Base-by-base conservation (phyloP, 257 asterid species). In the Perilla frutescens region DNA sequence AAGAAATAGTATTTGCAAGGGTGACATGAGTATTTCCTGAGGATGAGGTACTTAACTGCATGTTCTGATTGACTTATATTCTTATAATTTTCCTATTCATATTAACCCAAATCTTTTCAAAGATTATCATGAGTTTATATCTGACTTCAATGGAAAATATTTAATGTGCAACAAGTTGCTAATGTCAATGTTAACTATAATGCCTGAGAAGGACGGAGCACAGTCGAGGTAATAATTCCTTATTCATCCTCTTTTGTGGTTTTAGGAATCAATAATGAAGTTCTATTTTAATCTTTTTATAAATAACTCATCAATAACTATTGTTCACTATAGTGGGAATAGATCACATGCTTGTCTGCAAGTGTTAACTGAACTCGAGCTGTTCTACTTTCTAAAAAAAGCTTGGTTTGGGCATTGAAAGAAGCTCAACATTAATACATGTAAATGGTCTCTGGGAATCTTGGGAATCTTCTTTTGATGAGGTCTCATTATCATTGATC, bases 21-120 rank as follows among this genome's bases (percentile, higher is more conserved):
- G 98, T 95, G 41, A 14, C 75, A 43, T 98, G 99, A 55, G 87
- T 83, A 14, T 95, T 92, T 84, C 99, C 99, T 8, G 97, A 90
- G 75, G 65, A 84, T 72, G 91, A 92, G 98, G 99, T 95, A 82
- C 65, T 67, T 76, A 36, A 48, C 65, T 77, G 13, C 61, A 31
- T 68, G 1, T 74, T 20, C 43, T 57, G n/a, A 51, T 36, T 26
- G 54, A 29, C 60, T 51, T 20, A 20, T 20, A 20, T 20, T 20
- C 26, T 14, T 14, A 49, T 66, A 4, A 6, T 40, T 68, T 47
- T 58, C 61, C 71, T 59, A 14, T 40, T 13, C 13, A 15, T 54
- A 34, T 57, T 12, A 32, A 32, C 40, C 41, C 65, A 51, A 53
- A 65, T 74, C 32, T 34, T 55, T 67, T 60, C 50, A 29, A 45